Conservation (phyloP, 1,284 basidiomycete genomes). For the Ustilago sp. region DNA sequence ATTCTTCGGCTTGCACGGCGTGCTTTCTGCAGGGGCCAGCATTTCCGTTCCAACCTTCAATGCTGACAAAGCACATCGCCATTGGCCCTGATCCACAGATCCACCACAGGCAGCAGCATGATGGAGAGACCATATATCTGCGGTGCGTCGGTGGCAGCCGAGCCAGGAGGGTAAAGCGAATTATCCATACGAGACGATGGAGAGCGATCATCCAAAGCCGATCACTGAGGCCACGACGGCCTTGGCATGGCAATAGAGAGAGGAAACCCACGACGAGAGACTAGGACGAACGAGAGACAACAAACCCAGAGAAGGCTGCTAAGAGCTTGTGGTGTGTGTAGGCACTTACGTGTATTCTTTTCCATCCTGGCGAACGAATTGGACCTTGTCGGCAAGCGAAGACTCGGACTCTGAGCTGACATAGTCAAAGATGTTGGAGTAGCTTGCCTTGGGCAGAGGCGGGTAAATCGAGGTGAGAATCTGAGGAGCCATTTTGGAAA, state of each 20-base stretch:
- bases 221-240: not conserved
- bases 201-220: not conserved
- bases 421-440: slow-evolving; percentile 54
- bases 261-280: not conserved
- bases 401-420: slow-evolving; percentile 50
- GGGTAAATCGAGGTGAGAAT: slow-evolving; percentile 55
- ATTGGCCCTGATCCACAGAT: not conserved
- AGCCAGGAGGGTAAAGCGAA: not conserved
- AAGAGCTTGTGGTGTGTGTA: not conserved
- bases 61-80: slow-evolving; percentile 1
- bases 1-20: slow-evolving; percentile 7
- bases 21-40: not conserved
- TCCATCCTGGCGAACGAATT: slow-evolving; percentile 51
- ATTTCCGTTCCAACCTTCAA: not conserved
- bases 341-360: slow-evolving; percentile 47
- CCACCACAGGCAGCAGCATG: not conserved
- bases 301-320: not conserved
- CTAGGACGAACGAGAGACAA: not conserved
- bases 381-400: slow-evolving; percentile 48
- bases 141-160: not conserved
- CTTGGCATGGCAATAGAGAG: not conserved
- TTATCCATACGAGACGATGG: not conserved
- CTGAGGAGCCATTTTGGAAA: slow-evolving; percentile 39
- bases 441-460: slow-evolving; percentile 51
- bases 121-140: not conserved